phyloP scores from a whole-genome alignment of 805 yeast species.

The Saturnispora zaruensis region DNA sequence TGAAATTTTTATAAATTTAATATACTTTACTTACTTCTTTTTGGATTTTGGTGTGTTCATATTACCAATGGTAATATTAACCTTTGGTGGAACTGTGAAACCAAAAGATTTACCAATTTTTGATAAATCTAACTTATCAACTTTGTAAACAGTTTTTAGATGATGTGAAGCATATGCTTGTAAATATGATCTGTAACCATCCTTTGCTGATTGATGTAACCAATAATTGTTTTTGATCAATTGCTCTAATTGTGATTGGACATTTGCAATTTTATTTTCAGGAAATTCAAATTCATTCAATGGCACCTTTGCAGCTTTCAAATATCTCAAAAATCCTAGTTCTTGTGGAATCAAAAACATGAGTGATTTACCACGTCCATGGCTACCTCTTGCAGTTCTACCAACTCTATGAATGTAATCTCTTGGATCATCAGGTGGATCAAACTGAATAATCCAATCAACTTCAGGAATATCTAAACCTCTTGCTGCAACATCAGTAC shows the following conservation, averaged over 20 bases:
- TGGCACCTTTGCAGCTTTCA: conserved; percentile 96
- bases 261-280: conserved; percentile 85
- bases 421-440: conserved; percentile 99
- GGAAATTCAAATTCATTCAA: conserved; percentile 97
- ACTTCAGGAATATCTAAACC: conserved; percentile 98
- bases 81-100: conserved; percentile 92
- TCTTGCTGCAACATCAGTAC: conserved; percentile 99
- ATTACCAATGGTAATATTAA: conserved; percentile 85
- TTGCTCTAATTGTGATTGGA: conserved; percentile 87
- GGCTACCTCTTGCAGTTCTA: conserved; percentile 90
- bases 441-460: conserved; percentile 98
- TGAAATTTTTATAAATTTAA: neutral
- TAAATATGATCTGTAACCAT: conserved; percentile 91
- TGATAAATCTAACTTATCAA: conserved; percentile 86
- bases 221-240: conserved; percentile 86
- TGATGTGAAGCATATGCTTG: conserved; percentile 98
- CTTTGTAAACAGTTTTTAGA: conserved; percentile 90
- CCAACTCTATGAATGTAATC: conserved; percentile 99
- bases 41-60: conserved; percentile 4
- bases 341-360: conserved; percentile 95
- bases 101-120: conserved; percentile 96
- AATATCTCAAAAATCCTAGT: conserved; percentile 86
- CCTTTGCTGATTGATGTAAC: conserved; percentile 93
- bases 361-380: conserved; percentile 85
- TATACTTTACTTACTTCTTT: conserved; percentile 1